Percentiles rank a stretch among this genome's conserved stretches.
phyloP scores from a whole-genome alignment of 1,284 basidiomycete species.

The Rhodotorula sp. region DNA sequence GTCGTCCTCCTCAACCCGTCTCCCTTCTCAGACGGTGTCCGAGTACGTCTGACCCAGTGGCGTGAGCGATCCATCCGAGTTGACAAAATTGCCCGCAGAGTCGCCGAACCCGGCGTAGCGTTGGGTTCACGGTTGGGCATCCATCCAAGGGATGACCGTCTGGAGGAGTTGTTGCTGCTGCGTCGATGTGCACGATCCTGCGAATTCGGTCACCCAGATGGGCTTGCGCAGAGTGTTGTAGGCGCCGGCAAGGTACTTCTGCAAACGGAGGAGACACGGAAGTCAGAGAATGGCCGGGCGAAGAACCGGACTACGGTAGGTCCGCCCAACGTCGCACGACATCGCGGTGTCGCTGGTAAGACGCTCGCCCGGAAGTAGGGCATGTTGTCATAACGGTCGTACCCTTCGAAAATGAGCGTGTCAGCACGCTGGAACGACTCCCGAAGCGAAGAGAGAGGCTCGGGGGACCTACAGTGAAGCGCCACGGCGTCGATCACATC shows the following conservation, averaged over 20 bases:
- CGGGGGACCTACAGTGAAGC: slow-evolving; percentile 22
- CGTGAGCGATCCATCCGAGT: slow-evolving; percentile 20
- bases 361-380: not conserved
- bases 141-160: slow-evolving; percentile 36
- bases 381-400: slow-evolving; percentile 10
- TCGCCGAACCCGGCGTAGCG: slow-evolving; percentile 38
- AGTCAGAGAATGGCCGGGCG: not conserved
- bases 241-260: slow-evolving; percentile 18
- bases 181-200: not conserved
- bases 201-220: slow-evolving; percentile 32
- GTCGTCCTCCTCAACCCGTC: too few relatives aligned
- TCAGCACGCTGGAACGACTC: too few relatives aligned
- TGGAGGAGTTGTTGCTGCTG: slow-evolving; percentile 25
- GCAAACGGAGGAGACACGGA: not conserved
- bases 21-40: not conserved
- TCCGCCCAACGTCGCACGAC: too few relatives aligned
- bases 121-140: slow-evolving; percentile 22
- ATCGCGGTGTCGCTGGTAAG: too few relatives aligned
- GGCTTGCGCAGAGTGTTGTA: slow-evolving; percentile 12
- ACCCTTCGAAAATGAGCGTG: not conserved
- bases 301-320: too few relatives aligned
- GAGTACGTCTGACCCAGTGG: slow-evolving; percentile 16
- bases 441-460: too few relatives aligned
- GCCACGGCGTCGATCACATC: slow-evolving; percentile 20
- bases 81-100: slow-evolving; percentile 28